Conservation (phyloP, 2,329 filamentous ascomycete species). For the Fusarium globosum region DNA sequence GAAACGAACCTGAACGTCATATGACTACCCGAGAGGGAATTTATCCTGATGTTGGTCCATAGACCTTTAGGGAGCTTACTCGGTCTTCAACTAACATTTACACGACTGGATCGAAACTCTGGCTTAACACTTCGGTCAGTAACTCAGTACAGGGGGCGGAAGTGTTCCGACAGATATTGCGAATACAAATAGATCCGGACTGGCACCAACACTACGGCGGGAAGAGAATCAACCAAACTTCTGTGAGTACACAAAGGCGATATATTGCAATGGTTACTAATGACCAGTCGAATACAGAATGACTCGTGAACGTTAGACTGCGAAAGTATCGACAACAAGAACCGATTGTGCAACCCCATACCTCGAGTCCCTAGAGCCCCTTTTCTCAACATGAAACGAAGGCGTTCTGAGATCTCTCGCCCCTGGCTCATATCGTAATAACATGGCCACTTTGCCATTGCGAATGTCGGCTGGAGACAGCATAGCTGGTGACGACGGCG, state of each 20-base stretch:
- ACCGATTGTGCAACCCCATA: neutral
- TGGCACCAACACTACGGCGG: too few relatives aligned
- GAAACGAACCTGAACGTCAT: neutral
- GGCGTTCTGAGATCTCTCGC: too few relatives aligned
- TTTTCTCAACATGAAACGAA: neutral
- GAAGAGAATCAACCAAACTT: rapidly evolving
- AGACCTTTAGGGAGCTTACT: neutral
- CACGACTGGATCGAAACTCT: rapidly evolving
- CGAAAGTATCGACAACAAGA: neutral
- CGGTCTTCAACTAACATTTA: rapidly evolving
- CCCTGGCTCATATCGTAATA: neutral
- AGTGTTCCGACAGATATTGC: neutral
- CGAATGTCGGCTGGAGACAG: too few relatives aligned
- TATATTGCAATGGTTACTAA: rapidly evolving
- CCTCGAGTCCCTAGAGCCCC: neutral
- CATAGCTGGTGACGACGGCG: rapidly evolving
- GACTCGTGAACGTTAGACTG: neutral
- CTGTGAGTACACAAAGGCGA: neutral
- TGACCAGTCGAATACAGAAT: rapidly evolving
- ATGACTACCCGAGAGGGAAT: rapidly evolving
- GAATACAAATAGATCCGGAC: neutral
- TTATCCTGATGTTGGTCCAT: neutral
- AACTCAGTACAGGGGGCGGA: neutral
- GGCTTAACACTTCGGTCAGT: rapidly evolving
- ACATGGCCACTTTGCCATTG: too few relatives aligned